Evolutionary conservation across 2,329 filamentous ascomycete species (phyloP).

Genomic region (Camptophora hylomeconis): DNA sequence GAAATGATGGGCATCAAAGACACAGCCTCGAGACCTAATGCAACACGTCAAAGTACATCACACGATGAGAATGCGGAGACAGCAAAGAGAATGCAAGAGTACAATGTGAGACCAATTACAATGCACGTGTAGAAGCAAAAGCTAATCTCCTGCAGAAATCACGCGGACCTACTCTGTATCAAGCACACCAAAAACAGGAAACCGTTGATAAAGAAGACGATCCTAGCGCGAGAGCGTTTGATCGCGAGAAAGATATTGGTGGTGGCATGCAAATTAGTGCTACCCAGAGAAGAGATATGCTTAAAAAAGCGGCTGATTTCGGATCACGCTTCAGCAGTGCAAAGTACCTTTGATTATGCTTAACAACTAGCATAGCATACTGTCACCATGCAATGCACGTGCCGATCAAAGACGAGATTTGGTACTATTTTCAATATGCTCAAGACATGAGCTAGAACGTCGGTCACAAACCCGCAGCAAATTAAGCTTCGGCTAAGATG

Average conservation of each 20-base stretch:
- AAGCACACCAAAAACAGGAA: constrained; percentile 39
- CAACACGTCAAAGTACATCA: constrained; percentile 5
- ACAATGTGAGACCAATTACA: constrained; percentile 37
- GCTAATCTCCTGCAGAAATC: constrained; percentile 32
- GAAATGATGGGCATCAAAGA: constrained; percentile 61
- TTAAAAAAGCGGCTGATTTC: constrained; percentile 70
- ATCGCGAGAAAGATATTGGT: constrained; percentile 88
- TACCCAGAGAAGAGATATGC: constrained; percentile 62
- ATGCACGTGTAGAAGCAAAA: not conserved
- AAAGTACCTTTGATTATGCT: constrained; percentile 36
- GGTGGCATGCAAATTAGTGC: constrained; percentile 58
- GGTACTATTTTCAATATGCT: no score
- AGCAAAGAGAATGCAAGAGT: constrained; percentile 41
- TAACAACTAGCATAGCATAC: not conserved
- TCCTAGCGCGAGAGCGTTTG: constrained; percentile 77
- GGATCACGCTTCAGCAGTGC: constrained; percentile 69
- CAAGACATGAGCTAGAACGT: no score
- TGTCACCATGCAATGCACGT: no score
- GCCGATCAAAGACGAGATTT: no score
- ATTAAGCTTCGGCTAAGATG: no score
- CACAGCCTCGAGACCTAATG: constrained; percentile 6
- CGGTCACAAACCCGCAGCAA: no score
- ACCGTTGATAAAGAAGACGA: constrained; percentile 66
- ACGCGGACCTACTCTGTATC: constrained; percentile 46
- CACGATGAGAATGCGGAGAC: constrained; percentile 31